Base-by-base conservation (phyloP, 192 early-diverging fungal species). In the Lobosporangium transversale region DNA sequence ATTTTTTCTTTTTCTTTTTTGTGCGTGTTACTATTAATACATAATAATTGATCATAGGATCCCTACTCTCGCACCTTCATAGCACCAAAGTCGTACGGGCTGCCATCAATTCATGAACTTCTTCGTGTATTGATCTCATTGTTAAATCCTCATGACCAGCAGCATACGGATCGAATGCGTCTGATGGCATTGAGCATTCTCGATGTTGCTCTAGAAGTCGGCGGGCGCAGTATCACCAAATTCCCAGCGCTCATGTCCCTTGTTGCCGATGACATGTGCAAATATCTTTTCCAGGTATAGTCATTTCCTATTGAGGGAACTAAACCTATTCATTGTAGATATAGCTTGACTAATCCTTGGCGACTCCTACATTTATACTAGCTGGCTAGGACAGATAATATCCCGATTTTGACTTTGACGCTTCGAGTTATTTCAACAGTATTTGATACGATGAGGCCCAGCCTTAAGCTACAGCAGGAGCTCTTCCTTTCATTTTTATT, bases 91-190 rank as follows among this genome's bases (percentile, higher is more conserved):
- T 79, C 91, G 2, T 95, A 91, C 78, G 94, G 94, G 1, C 75
- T 97, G 21, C 95, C 96, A 8, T 90, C 96, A 1, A 93, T 94
- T 36, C 84, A 91, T 30, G 97, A 99, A 79, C 85, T 97, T 14
- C 71, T 97, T 15, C 89, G 97, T 0, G 97, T 97, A 0, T 83
- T 99, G 5, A 91, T 95, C 21, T 92, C 93, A 6, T 81, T 99
- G 10, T 84, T 95, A 27, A 95, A 99, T 79, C 96, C 96, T 14
- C 87, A 89, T 23, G 94, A 98, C 58, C 82, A 91, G 62, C 89
- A 93, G 58, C 96, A 98, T 79, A 97, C 95, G 0, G 97, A 99
- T 76, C 90, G 94, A 0, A 92, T 98, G 87, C 86, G 97, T 15
- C 79, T 95, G 35, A 86, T 98, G 80, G 94, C 96, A 15, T 83